Evolutionary conservation across 2,329 filamentous ascomycete genomes (phyloP).

Genomic region (Talaromyces marneffei): DNA sequence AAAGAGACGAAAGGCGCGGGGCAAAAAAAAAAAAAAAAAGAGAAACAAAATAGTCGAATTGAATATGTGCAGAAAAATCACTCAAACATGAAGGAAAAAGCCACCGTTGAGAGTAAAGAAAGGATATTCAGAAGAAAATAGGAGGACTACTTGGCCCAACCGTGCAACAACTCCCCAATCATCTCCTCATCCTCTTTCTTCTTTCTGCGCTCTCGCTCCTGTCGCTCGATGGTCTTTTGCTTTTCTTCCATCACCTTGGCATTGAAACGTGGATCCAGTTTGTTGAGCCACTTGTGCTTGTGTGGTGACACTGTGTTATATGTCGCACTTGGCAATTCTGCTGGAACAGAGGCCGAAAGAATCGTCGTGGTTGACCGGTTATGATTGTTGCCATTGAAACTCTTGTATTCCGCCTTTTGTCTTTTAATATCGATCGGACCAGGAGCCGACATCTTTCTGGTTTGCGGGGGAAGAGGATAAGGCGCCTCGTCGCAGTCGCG

Average conservation of each 20-base stretch:
- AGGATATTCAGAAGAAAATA: not conserved
- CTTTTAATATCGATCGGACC: not conserved
- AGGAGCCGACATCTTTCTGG: not conserved
- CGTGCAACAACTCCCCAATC: conserved; percentile 7
- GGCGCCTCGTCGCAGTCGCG: conserved; percentile 14
- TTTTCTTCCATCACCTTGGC: conserved; percentile 14
- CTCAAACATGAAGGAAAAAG: not conserved
- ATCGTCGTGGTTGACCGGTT: not conserved
- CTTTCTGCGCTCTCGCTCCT: conserved; percentile 8
- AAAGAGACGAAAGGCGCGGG: not conserved
- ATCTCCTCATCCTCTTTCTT: conserved; percentile 12
- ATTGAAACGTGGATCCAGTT: conserved; percentile 13
- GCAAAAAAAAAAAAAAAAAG: not conserved
- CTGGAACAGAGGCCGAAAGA: not conserved
- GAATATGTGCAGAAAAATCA: not conserved
- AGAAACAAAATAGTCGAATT: not conserved
- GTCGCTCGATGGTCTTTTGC: conserved; percentile 6
- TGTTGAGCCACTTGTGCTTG: conserved; percentile 14
- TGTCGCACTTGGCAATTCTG: not conserved
- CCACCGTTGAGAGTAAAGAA: not conserved
- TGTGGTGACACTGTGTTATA: conserved; percentile 6
- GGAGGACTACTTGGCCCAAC: conserved; percentile 8
- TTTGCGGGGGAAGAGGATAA: conserved; percentile 8
- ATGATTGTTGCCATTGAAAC: not conserved
- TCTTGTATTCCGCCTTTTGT: conserved; percentile 8